These are phyloP conservation scores for Fusarium avenaceum DNA, from an alignment of 2,329 filamentous ascomycete species.

Conservation along the genomic window DNA sequence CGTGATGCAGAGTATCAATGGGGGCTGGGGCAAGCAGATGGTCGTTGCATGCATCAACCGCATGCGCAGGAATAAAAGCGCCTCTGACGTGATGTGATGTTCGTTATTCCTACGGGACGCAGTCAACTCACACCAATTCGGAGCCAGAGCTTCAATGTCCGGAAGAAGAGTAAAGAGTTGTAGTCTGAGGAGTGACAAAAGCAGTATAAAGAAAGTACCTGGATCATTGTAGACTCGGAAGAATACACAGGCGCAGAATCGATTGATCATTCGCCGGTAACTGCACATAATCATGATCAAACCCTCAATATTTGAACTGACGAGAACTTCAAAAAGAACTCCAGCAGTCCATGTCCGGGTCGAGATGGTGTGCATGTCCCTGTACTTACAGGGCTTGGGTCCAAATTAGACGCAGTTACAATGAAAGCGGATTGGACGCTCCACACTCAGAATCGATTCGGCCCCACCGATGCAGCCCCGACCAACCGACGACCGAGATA, in stretches of 20 bases:
- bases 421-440: constrained; percentile 50
- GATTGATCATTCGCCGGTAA: not conserved
- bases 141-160: not conserved
- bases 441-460: constrained; percentile 41
- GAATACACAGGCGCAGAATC: too few species aligned
- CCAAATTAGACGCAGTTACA: constrained; percentile 43
- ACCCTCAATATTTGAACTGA: not conserved
- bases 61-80: constrained; percentile 31
- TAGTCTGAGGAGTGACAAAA: not conserved
- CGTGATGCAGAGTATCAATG: constrained; percentile 39
- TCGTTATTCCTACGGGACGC: not conserved
- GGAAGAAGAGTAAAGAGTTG: not conserved
- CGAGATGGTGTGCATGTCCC: constrained; percentile 39
- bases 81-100: constrained; percentile 38
- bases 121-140: constrained; percentile 16
- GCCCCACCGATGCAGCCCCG: constrained; percentile 39
- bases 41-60: constrained; percentile 39
- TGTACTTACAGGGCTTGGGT: constrained; percentile 46
- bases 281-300: not conserved
- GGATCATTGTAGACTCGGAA: too few species aligned
- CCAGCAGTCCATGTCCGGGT: not conserved
- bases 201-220: too few species aligned
- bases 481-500: constrained; percentile 42
- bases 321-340: not conserved
- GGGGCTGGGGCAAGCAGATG: constrained; percentile 33